These are phyloP conservation scores for Candida sithepensis DNA, from an alignment of 805 yeast species.

Conservation along the genomic window DNA sequence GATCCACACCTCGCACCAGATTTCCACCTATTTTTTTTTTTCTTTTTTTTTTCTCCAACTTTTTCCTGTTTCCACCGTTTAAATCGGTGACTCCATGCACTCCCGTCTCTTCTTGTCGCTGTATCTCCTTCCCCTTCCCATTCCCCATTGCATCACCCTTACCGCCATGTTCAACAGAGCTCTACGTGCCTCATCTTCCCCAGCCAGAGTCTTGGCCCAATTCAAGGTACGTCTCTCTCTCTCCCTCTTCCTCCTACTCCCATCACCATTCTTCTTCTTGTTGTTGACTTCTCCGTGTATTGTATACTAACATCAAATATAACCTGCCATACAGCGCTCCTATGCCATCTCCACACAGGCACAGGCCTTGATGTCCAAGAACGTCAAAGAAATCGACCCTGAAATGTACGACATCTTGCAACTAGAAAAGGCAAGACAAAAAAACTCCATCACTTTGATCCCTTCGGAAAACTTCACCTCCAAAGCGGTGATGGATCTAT, in stretches of 20 bases:
- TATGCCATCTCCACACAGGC: constrained; percentile 49
- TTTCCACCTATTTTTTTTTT: too few relatives aligned
- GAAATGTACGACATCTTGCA: constrained; percentile 69
- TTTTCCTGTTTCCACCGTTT: too few relatives aligned
- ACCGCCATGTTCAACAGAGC: constrained; percentile 9
- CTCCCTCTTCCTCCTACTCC: too few relatives aligned
- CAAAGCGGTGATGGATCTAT: constrained; percentile 90
- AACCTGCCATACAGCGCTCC: constrained; percentile 5
- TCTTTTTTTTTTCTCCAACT: neutral
- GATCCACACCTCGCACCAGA: too few relatives aligned
- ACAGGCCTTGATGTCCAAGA: constrained; percentile 54
- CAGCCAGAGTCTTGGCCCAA: constrained; percentile 4
- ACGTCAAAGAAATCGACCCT: constrained; percentile 64
- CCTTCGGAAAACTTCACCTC: constrained; percentile 98
- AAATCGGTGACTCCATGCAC: too few relatives aligned
- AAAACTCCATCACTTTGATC: constrained; percentile 87
- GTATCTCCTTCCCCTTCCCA: neutral
- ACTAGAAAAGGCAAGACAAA: constrained; percentile 88
- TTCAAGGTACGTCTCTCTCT: constrained; percentile 8
- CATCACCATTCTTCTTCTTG: neutral
- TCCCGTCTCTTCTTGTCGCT: neutral
- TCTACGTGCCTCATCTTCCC: constrained; percentile 1
- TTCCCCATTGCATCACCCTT: neutral
- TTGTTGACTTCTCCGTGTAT: neutral
- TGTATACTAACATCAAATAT: neutral